phyloP scores from a whole-genome alignment of 1,284 basidiomycete species.

The Tausonia pullulans region DNA sequence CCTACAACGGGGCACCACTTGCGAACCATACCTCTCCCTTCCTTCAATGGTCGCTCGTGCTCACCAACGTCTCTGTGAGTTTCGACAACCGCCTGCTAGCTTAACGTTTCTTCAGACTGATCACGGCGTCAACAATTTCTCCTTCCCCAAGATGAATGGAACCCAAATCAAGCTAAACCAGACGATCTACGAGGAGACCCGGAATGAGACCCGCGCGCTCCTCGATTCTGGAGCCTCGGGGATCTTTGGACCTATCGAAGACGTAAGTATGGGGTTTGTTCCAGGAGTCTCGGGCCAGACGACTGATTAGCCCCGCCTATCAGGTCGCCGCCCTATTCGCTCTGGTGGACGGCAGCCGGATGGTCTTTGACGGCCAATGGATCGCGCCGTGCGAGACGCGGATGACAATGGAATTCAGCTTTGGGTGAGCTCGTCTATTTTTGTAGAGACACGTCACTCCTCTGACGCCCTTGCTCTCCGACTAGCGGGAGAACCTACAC shows the following conservation, averaged over 20 bases:
- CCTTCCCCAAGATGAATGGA: conserved; percentile 3
- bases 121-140: neutral
- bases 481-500: conserved; percentile 48
- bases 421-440: conserved; percentile 45
- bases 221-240: conserved; percentile 10
- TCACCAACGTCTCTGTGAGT: conserved; percentile 5
- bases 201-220: conserved; percentile 1
- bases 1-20: neutral
- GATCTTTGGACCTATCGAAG: conserved; percentile 13
- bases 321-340: conserved; percentile 40
- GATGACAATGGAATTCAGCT: conserved; percentile 55
- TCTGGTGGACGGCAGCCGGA: conserved; percentile 51
- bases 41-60: conserved; percentile 6
- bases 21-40: conserved; percentile 6
- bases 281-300: too few species aligned
- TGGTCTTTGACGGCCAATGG: conserved; percentile 63
- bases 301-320: too few species aligned
- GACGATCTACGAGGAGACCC: conserved; percentile 6
- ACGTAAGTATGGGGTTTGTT: neutral
- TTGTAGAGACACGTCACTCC: neutral
- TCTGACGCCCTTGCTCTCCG: conserved; percentile 18
- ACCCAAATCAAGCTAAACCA: conserved; percentile 1
- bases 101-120: too few species aligned
- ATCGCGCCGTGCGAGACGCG: conserved; percentile 64
- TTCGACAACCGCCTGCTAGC: too few species aligned